A percentile compares a stretch with the other conserved stretches of the same genome.
phyloP scores from a whole-genome alignment of 2,329 filamentous ascomycete species.

The Colletotrichum camelliae region DNA sequence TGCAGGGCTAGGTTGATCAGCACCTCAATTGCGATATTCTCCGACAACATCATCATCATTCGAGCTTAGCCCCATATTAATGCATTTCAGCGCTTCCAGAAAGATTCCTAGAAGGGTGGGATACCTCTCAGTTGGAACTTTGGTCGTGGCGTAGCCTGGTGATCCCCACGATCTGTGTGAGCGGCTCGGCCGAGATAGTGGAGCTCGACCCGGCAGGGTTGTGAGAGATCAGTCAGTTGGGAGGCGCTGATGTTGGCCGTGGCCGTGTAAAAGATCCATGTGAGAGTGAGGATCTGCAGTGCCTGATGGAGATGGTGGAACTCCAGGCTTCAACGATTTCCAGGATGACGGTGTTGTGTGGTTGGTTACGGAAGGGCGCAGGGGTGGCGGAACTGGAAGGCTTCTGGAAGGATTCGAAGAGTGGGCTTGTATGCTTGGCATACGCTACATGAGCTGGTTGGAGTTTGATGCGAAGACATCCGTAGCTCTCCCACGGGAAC shows the following conservation, averaged over 20 bases:
- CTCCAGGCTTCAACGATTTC: not conserved
- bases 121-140: not conserved
- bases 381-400: slow-evolving; percentile 17
- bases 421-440: not conserved
- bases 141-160: not conserved
- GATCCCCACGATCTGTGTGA: not conserved
- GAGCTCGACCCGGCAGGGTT: not conserved
- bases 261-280: not conserved
- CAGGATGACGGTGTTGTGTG: not conserved
- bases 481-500: not conserved
- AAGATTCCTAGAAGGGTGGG: not conserved
- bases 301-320: not conserved
- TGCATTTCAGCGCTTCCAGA: not conserved
- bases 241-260: not conserved
- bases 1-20: not conserved
- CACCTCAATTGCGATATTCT: not conserved
- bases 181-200: not conserved
- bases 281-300: not conserved
- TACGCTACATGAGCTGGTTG: not conserved
- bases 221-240: not conserved
- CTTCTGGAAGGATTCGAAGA: slow-evolving; percentile 14
- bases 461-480: not conserved
- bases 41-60: not conserved
- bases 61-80: not conserved
- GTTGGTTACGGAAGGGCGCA: not conserved